Evolutionary conservation across 1,284 basidiomycete genomes (phyloP).

Genomic region (Irpex sp.): DNA sequence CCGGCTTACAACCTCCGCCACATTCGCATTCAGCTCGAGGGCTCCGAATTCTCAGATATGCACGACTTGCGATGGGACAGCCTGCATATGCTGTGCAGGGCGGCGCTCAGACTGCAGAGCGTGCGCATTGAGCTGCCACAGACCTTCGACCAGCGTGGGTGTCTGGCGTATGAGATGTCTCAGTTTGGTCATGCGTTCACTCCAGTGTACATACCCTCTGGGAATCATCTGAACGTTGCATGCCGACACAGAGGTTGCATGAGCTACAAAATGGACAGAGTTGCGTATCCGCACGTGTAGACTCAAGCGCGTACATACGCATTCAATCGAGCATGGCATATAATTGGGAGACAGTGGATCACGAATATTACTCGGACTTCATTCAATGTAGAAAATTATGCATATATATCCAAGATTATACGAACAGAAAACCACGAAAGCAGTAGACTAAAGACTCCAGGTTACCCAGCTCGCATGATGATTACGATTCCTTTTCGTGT

Average conservation of each 20-base stretch:
- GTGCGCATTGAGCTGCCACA: neutral
- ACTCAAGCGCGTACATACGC: no score
- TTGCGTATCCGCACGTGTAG: no score
- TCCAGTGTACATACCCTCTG: neutral
- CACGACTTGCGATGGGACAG: neutral
- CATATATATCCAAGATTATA: neutral
- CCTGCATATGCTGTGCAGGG: neutral
- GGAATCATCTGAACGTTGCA: neutral
- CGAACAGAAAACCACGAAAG: neutral
- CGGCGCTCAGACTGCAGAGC: neutral
- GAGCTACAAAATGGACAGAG: neutral
- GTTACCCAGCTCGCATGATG: neutral
- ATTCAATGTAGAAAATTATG: neutral
- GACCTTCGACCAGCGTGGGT: neutral
- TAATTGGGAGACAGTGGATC: no score
- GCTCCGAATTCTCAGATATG: neutral
- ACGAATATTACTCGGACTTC: neutral
- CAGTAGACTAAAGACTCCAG: neutral
- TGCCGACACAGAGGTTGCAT: neutral
- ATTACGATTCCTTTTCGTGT: constrained; percentile 14
- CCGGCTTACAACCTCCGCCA: neutral
- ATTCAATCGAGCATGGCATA: no score
- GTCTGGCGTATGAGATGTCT: neutral
- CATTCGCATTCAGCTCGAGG: neutral
- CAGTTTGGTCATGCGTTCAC: neutral